A percentile compares a stretch with the other conserved stretches of the same genome.
phyloP scores from a whole-genome alignment of 2,329 filamentous ascomycete genomes.

The Huntiella bhutanensis region DNA sequence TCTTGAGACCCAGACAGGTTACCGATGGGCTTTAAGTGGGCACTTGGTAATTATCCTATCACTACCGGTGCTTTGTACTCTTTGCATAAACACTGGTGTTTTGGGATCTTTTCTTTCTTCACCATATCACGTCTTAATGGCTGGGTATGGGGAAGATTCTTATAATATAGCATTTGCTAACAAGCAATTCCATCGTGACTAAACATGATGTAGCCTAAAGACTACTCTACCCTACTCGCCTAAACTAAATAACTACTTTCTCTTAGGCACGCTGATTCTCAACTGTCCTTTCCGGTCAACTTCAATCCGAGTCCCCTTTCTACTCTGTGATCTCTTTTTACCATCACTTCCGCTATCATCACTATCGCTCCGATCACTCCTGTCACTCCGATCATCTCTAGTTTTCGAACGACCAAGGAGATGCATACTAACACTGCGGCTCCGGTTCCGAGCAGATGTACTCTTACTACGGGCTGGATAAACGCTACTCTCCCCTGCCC shows the following conservation, averaged over 20 bases:
- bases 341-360: conserved; percentile 41
- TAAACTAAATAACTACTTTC: neutral
- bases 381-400: neutral
- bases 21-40: no score
- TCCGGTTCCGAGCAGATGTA: neutral
- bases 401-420: neutral
- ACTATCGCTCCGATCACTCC: conserved; percentile 38
- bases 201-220: neutral
- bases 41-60: neutral
- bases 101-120: conserved; percentile 11
- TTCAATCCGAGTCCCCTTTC: conserved; percentile 49
- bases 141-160: conserved; percentile 10
- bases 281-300: conserved; percentile 95
- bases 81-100: neutral
- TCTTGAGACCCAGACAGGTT: no score
- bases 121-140: conserved; percentile 12
- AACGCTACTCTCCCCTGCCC: neutral
- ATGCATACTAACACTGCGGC: neutral
- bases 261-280: conserved; percentile 60
- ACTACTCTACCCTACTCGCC: neutral
- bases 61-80: neutral
- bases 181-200: neutral
- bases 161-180: neutral
- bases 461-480: no score
- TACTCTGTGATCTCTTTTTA: conserved; percentile 31